Evolutionary conservation across 2,329 filamentous ascomycete species (phyloP).

Genomic region (Pyrenochaeta sp.): DNA sequence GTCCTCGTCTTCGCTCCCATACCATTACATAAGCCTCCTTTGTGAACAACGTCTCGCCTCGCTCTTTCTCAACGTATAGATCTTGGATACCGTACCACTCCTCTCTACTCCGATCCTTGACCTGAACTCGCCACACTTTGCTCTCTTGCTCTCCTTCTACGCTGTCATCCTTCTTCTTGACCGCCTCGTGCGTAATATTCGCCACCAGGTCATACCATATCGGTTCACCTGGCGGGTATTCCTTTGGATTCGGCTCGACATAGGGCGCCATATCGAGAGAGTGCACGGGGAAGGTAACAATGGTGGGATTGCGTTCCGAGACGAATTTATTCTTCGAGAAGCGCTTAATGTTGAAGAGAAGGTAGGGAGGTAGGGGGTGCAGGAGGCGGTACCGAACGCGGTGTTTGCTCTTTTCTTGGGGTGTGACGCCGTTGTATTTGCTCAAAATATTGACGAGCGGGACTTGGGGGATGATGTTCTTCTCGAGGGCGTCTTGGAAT

Average conservation of each 20-base stretch:
- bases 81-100: slow-evolving; percentile 97
- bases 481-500: slow-evolving; percentile 93
- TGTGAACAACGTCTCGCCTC: slow-evolving; percentile 88
- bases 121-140: slow-evolving; percentile 94
- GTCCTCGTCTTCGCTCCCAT: slow-evolving; percentile 82
- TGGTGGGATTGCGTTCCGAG: slow-evolving; percentile 93
- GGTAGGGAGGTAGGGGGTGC: slow-evolving; percentile 88
- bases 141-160: slow-evolving; percentile 91
- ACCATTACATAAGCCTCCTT: slow-evolving; percentile 96
- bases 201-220: slow-evolving; percentile 96
- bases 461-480: slow-evolving; percentile 95
- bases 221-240: slow-evolving; percentile 78
- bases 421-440: slow-evolving; percentile 90
- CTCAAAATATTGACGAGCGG: slow-evolving; percentile 77
- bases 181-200: slow-evolving; percentile 89
- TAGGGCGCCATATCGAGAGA: slow-evolving; percentile 89
- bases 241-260: slow-evolving; percentile 82
- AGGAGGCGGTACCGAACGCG: slow-evolving; percentile 88
- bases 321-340: slow-evolving; percentile 98
- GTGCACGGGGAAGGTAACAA: slow-evolving; percentile 91
- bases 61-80: slow-evolving; percentile 87
- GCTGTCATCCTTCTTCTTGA: slow-evolving; percentile 77
- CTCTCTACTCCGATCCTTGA: slow-evolving; percentile 79
- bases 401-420: slow-evolving; percentile 88
- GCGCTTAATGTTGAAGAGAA: slow-evolving; percentile 95